A percentile compares a stretch with the other conserved stretches of the same genome.
These are phyloP conservation scores for Cryptococcus amylolentus DNA, from an alignment of 1,284 basidiomycete genomes.

Conservation along the genomic window DNA sequence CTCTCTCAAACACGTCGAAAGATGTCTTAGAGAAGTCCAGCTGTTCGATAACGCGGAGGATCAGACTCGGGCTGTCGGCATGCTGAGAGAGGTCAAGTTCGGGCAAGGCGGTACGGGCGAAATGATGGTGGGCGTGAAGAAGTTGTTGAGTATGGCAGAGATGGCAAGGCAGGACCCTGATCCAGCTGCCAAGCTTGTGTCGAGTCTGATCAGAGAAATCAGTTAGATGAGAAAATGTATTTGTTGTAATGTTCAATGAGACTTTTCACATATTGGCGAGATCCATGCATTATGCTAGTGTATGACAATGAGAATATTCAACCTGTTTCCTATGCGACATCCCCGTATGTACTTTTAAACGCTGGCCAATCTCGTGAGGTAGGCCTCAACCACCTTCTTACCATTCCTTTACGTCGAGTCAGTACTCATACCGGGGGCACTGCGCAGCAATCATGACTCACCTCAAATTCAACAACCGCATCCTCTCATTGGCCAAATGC, in stretches of 20 bases:
- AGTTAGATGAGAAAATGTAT: slow-evolving; percentile 11
- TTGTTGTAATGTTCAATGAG: neutral
- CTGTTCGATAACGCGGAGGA: slow-evolving; percentile 67
- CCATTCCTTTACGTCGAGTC: slow-evolving; percentile 31
- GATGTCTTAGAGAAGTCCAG: slow-evolving; percentile 76
- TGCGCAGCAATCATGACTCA: slow-evolving; percentile 12
- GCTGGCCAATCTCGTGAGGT: slow-evolving; percentile 30
- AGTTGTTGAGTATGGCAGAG: slow-evolving; percentile 84
- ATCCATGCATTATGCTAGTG: too few relatives aligned
- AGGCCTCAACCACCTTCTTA: slow-evolving; percentile 46
- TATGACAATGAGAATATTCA: too few relatives aligned
- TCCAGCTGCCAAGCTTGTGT: slow-evolving; percentile 68
- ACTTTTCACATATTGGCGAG: too few relatives aligned
- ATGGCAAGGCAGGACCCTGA: slow-evolving; percentile 94
- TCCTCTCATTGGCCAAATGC: slow-evolving; percentile 51
- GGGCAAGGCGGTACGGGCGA: slow-evolving; percentile 53
- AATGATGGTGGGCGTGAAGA: slow-evolving; percentile 88
- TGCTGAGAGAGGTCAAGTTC: slow-evolving; percentile 75
- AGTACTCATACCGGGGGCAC: too few relatives aligned
- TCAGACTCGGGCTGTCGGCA: slow-evolving; percentile 60
- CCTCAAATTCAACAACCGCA: slow-evolving; percentile 50
- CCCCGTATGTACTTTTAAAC: slow-evolving; percentile 10
- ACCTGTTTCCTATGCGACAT: too few relatives aligned
- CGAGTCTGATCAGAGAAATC: slow-evolving; percentile 58
- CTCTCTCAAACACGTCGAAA: slow-evolving; percentile 66